phyloP scores from a whole-genome alignment of 192 early-diverging fungal species.

The Chytriomyces sp. region DNA sequence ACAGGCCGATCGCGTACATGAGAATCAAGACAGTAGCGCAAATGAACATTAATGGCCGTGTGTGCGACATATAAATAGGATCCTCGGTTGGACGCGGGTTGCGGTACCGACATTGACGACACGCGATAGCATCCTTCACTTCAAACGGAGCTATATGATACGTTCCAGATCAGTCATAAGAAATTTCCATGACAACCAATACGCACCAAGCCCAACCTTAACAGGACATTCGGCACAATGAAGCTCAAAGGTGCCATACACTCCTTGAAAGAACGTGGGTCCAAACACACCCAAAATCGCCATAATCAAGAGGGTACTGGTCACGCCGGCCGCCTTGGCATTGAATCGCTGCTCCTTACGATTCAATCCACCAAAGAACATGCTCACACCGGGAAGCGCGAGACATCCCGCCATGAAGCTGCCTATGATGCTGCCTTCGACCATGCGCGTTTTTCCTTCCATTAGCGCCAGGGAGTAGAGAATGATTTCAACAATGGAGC shows the following conservation, averaged over 20 bases:
- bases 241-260: slow-evolving; percentile 76
- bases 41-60: slow-evolving; percentile 83
- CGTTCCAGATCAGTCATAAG: no score
- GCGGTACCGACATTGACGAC: slow-evolving; percentile 17
- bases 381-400: slow-evolving; percentile 89
- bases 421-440: slow-evolving; percentile 91
- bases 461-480: slow-evolving; percentile 88
- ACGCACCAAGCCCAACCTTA: not conserved
- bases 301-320: slow-evolving; percentile 93
- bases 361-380: slow-evolving; percentile 90
- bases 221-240: slow-evolving; percentile 53
- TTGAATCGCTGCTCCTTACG: slow-evolving; percentile 95
- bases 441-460: slow-evolving; percentile 81
- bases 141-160: no score
- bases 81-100: slow-evolving; percentile 67
- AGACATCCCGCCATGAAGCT: slow-evolving; percentile 87
- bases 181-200: not conserved
- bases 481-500: slow-evolving; percentile 93
- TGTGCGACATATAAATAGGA: slow-evolving; percentile 75
- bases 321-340: slow-evolving; percentile 92
- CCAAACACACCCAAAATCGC: slow-evolving; percentile 89
- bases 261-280: slow-evolving; percentile 92
- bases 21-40: slow-evolving; percentile 77
- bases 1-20: slow-evolving; percentile 87
- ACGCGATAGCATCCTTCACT: not conserved